A percentile compares a stretch with the other conserved stretches of the same genome.
phyloP scores from a whole-genome alignment of 2,329 filamentous ascomycete genomes.

The Fusarium hainanense region DNA sequence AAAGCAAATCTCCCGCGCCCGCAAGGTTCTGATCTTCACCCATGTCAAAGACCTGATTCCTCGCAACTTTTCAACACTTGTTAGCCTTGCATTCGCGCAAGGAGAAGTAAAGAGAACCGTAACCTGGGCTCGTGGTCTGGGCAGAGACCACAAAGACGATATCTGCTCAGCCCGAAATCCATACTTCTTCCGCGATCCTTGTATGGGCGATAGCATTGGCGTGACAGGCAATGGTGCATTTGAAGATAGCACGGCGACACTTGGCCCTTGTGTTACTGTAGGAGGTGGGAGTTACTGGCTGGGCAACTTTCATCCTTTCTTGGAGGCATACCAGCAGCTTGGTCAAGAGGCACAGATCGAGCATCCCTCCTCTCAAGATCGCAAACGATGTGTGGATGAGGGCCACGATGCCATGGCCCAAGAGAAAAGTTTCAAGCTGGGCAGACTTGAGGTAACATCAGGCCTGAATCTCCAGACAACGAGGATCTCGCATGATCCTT shows the following conservation, averaged over 20 bases:
- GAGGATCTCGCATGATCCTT: constrained; percentile 57
- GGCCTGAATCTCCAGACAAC: constrained; percentile 57
- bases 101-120: constrained; percentile 52
- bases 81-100: constrained; percentile 54
- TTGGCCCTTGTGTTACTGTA: constrained; percentile 55
- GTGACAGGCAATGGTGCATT: constrained; percentile 45
- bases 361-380: constrained; percentile 57
- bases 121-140: constrained; percentile 56
- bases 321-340: constrained; percentile 49
- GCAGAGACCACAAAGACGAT: constrained; percentile 54
- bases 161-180: constrained; percentile 56
- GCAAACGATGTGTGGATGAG: constrained; percentile 50
- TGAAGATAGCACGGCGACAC: constrained; percentile 54
- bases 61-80: constrained; percentile 43
- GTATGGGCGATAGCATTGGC: constrained; percentile 61
- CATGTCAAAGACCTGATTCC: constrained; percentile 58
- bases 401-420: constrained; percentile 53
- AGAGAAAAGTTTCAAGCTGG: constrained; percentile 48
- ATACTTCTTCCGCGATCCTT: constrained; percentile 55
- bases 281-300: constrained; percentile 56
- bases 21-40: constrained; percentile 53
- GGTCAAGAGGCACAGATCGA: constrained; percentile 48
- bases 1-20: constrained; percentile 49
- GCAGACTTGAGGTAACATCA: constrained; percentile 54
- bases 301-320: constrained; percentile 58